Evolutionary conservation across 2,329 filamentous ascomycete genomes (phyloP).

Genomic region (Kalmusia sp.): DNA sequence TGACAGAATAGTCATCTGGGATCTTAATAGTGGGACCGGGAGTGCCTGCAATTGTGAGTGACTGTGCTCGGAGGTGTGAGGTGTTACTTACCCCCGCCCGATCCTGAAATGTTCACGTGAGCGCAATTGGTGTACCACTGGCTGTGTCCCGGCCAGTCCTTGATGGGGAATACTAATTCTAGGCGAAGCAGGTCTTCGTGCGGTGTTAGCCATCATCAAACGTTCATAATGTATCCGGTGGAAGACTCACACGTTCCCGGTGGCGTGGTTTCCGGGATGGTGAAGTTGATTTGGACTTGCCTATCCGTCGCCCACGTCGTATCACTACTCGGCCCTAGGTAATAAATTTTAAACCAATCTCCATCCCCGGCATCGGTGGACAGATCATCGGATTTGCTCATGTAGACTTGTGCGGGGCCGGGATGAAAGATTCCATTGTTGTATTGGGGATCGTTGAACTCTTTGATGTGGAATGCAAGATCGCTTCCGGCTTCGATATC

Average conservation of each 20-base stretch:
- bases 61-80: no score
- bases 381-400: slow-evolving; percentile 11
- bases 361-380: slow-evolving; percentile 9
- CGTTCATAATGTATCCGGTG: background rate
- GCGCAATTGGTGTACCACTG: slow-evolving; percentile 21
- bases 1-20: slow-evolving; percentile 11
- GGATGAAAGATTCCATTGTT: slow-evolving; percentile 13
- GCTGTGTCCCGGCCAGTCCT: slow-evolving; percentile 11
- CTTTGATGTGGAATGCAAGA: slow-evolving; percentile 9
- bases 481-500: slow-evolving; percentile 6
- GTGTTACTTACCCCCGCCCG: no score
- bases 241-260: slow-evolving; percentile 10
- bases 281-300: slow-evolving; percentile 12
- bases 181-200: slow-evolving; percentile 13
- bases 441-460: background rate
- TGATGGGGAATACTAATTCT: slow-evolving; percentile 11
- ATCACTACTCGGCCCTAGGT: slow-evolving; percentile 6
- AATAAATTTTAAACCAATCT: slow-evolving; percentile 19
- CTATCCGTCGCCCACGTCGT: slow-evolving; percentile 5
- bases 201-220: background rate
- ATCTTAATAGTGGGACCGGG: slow-evolving; percentile 10
- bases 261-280: slow-evolving; percentile 6
- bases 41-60: no score
- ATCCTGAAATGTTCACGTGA: slow-evolving; percentile 13
- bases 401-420: slow-evolving; percentile 14